phyloP scores from a whole-genome alignment of 192 early-diverging fungal genomes.

The Pilobolus umbonatus region DNA sequence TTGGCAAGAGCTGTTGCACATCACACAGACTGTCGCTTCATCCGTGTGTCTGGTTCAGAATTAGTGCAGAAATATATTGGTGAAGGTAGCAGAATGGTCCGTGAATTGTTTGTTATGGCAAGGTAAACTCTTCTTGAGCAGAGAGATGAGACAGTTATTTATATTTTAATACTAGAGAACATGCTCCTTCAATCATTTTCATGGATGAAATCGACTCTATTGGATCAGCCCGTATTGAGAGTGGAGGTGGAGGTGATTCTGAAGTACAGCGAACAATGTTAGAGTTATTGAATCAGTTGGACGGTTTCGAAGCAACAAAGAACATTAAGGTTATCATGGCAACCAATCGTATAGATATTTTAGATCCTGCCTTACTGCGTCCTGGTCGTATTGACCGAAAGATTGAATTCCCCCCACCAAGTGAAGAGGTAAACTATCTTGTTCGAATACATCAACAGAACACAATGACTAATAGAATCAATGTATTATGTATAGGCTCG shows the following conservation, averaged over 20 bases:
- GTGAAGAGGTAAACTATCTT: too few species aligned
- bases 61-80: conserved; percentile 93
- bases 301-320: conserved; percentile 87
- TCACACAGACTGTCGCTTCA: conserved; percentile 89
- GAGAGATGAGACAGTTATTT: background rate
- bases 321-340: conserved; percentile 93
- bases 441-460: conserved; percentile 28
- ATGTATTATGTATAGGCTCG: conserved; percentile 51
- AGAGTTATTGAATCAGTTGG: conserved; percentile 85
- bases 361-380: conserved; percentile 82
- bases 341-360: conserved; percentile 87
- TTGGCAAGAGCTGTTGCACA: conserved; percentile 89
- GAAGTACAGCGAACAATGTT: conserved; percentile 92
- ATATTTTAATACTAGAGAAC: conserved; percentile 54
- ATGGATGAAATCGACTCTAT: conserved; percentile 94
- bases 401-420: conserved; percentile 89
- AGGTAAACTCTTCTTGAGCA: conserved; percentile 31
- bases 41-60: conserved; percentile 86
- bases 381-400: conserved; percentile 89
- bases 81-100: conserved; percentile 88
- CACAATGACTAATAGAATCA: background rate
- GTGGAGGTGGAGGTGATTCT: conserved; percentile 75
- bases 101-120: conserved; percentile 88
- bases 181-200: conserved; percentile 89
- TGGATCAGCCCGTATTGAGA: conserved; percentile 79